Base-by-base conservation (phyloP, 2,329 filamentous ascomycete species). In the Lachnellula occidentalis region DNA sequence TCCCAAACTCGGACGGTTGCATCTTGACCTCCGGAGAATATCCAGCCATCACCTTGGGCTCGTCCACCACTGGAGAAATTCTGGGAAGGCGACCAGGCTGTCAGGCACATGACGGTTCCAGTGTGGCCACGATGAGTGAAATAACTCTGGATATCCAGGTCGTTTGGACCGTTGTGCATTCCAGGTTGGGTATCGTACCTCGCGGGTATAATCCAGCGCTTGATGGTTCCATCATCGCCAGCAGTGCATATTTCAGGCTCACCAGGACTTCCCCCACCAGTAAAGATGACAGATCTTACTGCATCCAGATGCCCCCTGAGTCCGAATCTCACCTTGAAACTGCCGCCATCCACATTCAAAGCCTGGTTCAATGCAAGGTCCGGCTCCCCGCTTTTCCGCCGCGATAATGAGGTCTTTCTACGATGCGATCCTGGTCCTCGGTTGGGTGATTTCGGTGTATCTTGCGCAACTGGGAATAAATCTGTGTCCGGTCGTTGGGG, bases 241-340 rank as follows among this genome's bases (percentile, higher is more conserved):
- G 89, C 90, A 3, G 92, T 99, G 72, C 92, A 97, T 51, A 99
- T 92, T 71, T 99, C 94, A 1, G 94, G 94, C 69, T 99, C 94
- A 3, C 90, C 90, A 3, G 92, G 92, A 66, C 91, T 96, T 58
- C 94, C 94, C 42, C 94, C 94, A 22, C 94, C 94, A 1, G 92
- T 97, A 73, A 99, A 99, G 60, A 96, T 95, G 55, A 97, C 90
- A 1, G 90, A 90, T 41, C 94, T 86, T 5, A 99, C 90, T 2
- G 95, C 92, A 69, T 97, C 91, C 2, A 99, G 79, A 70, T 99
- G 94, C 1, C 94, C 94, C 50, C 92, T 82, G 4, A 99, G 78
- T 4, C 91, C 92, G 68, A 96, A 97, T 49, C 91, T 84, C 55
- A 97, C 86, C 71, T 95, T 96, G 75, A 99, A 97, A 62, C 81